Conservation (phyloP, 2,329 filamentous ascomycete genomes). For the Aspergillus vadensis region DNA sequence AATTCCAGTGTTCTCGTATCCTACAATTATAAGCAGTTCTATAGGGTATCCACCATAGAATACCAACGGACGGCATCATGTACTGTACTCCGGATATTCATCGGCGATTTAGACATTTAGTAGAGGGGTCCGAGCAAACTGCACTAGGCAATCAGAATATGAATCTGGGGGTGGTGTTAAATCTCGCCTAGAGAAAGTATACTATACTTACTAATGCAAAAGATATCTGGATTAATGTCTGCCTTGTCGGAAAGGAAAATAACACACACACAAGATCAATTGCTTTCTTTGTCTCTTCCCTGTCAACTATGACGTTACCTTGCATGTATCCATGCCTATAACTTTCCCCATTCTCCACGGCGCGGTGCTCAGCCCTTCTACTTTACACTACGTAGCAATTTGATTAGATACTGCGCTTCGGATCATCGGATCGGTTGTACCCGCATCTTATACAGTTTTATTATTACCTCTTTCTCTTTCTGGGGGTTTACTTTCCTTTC, state of each 20-base stretch:
- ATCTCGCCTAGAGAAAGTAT: background rate
- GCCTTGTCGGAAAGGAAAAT: background rate
- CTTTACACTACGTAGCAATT: no score
- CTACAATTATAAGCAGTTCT: no score
- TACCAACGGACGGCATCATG: no score
- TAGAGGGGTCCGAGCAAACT: background rate
- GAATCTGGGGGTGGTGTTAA: background rate
- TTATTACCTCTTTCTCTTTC: no score
- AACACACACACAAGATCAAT: no score
- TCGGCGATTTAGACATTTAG: background rate
- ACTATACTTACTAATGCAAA: background rate
- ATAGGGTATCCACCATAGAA: no score
- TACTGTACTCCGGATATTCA: background rate
- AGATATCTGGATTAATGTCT: background rate
- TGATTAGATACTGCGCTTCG: no score
- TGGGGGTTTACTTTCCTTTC: no score
- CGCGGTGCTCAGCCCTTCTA: no score
- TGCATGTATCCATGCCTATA: background rate
- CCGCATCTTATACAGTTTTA: no score
- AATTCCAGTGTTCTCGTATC: background rate
- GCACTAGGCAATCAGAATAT: background rate
- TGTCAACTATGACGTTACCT: background rate
- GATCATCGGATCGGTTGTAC: no score
- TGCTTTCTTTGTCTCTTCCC: background rate
- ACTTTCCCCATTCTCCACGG: no score